Conservation (phyloP, 352 stramenopile genomes). For the Phytopythium oedochilum region DNA sequence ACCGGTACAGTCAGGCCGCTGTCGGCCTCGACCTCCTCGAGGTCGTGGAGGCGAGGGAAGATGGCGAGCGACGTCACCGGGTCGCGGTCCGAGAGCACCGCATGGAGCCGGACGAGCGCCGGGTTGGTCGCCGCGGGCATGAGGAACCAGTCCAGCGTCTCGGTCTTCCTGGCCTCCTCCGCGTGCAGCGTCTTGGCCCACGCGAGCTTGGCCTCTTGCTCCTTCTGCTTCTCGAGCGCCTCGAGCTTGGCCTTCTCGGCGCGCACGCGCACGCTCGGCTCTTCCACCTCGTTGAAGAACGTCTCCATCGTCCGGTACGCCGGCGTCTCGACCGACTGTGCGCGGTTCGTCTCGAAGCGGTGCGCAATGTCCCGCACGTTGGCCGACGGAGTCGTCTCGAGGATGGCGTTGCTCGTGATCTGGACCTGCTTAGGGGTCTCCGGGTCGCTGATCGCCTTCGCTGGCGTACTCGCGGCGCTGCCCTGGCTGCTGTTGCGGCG, state of each 20-base stretch:
- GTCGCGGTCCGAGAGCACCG: conserved; percentile 26
- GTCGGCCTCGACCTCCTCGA: not conserved
- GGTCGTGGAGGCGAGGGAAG: conserved; percentile 16
- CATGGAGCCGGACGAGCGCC: conserved; percentile 28
- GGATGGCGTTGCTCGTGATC: not conserved
- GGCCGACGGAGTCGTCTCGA: conserved; percentile 3
- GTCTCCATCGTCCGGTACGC: conserved; percentile 22
- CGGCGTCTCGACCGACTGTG: conserved; percentile 31
- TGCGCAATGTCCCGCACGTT: conserved; percentile 44
- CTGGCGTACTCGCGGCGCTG: conserved; percentile 2
- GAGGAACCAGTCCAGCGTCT: conserved; percentile 30
- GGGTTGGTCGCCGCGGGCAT: conserved; percentile 24
- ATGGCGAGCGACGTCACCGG: conserved; percentile 30
- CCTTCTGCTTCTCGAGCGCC: conserved; percentile 27
- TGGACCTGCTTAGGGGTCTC: conserved; percentile 8
- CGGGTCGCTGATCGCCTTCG: not conserved
- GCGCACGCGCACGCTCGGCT: conserved; percentile 28
- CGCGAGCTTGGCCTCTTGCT: conserved; percentile 22
- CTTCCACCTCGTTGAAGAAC: conserved; percentile 28
- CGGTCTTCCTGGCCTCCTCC: conserved; percentile 12
- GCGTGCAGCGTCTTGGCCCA: conserved; percentile 8
- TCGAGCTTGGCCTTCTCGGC: conserved; percentile 38
- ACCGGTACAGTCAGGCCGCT: not conserved
- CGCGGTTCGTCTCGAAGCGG: conserved; percentile 60
- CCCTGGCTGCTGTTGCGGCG: conserved; percentile 2